Evolutionary conservation across 2,329 filamentous ascomycete species (phyloP), one percentile per base, ranked within the genome.

Genomic region (Diaporthe australafricana): DNA sequence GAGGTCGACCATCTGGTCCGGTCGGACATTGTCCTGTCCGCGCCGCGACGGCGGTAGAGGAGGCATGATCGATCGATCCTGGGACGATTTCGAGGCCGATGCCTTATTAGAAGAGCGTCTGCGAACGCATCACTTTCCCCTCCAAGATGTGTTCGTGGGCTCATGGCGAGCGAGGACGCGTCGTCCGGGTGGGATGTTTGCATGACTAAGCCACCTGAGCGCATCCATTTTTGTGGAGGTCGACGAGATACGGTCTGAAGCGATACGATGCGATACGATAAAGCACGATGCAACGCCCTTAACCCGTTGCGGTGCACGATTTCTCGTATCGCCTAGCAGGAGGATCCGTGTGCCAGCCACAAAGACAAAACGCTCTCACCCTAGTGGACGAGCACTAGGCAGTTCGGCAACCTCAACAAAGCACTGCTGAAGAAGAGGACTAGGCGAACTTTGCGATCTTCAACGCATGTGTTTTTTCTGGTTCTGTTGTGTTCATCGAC

Each of bases 1-100:
- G 30, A 71, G 62, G 56, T 73, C 71, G 40, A 73, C 57, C 71
- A 73, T 73, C n/a, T 56, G 62, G 20, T 71, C 42, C 32, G 68
- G 71, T 8, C 48, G 65, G 32, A 73, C 69, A 47, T 73, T 73
- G 52, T 56, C 35, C 56, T 71, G 71, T 25, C 68, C 71, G 42
- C 71, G 35, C n/a, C 35, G 40, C 6, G 71, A 73, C 16, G 71
- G 71, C 7, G 71, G 71, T 30, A 72, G 45, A 11, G 71, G 47
- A 70, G 52, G 38, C 71, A 72, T 72, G 30, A 8, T 47, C 22
- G 38, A 17, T 12, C 22, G 65, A 17, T 32, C 50, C 25, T 14
- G 20, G 9, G 25, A 22, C 20, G 27, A 35, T 22, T 47, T 9
- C 48, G 32, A 32, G 65, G 50, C 17, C 12, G 14, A 22, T 47